Conservation (phyloP, 371 early-diverging fungal genomes). For the Mortierella sp. region DNA sequence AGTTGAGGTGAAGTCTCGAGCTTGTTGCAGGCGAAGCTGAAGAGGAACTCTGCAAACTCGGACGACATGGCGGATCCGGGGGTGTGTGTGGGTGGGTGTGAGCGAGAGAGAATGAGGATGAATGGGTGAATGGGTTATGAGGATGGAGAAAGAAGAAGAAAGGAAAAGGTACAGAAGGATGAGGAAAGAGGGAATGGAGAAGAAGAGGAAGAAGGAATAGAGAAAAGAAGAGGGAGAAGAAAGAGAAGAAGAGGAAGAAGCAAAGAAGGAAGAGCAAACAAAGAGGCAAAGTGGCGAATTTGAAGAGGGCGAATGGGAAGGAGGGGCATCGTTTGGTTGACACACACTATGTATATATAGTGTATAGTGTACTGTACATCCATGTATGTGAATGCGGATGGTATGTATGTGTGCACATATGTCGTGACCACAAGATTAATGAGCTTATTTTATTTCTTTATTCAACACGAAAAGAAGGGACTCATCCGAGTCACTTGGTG, state of each 20-base stretch:
- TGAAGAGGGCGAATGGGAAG: neutral
- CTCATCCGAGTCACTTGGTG: neutral
- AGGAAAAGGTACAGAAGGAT: neutral
- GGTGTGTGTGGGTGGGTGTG: neutral
- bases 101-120: neutral
- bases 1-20: constrained; percentile 48
- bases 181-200: too few species aligned
- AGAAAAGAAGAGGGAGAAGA: neutral
- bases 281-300: neutral
- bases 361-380: too few species aligned
- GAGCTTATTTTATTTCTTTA: too few species aligned
- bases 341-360: too few species aligned
- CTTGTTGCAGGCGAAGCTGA: constrained; percentile 53
- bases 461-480: too few species aligned
- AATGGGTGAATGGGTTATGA: neutral
- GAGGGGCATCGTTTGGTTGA: neutral
- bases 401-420: too few species aligned
- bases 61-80: constrained; percentile 22
- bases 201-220: neutral
- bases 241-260: neutral
- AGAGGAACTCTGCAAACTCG: constrained; percentile 45
- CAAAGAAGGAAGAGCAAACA: neutral
- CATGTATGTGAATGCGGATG: neutral
- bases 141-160: neutral
- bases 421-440: constrained; percentile 8